Base-by-base conservation (phyloP, 2,329 filamentous ascomycete species). In the Colletotrichum eleusines region DNA sequence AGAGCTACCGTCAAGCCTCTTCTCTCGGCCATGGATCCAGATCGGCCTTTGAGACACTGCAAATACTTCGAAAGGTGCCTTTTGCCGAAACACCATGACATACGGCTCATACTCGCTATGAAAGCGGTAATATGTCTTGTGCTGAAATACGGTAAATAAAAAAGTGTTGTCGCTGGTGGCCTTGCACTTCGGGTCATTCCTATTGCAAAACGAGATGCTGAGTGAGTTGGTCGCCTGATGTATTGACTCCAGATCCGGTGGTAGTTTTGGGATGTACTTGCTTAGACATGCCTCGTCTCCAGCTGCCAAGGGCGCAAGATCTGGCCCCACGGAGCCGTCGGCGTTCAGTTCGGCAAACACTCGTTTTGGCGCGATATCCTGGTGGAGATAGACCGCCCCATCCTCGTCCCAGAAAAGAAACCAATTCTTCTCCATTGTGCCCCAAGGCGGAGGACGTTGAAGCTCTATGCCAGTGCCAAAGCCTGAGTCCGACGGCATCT, bases 211-310 rank as follows among this genome's bases (percentile, higher is more conserved):
- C 2, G 88, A 90, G 46, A 90, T 77, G 1, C 82, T 77, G 0
- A 90, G 80, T 2, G 87, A 88, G 76, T 90, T 90, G 26, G 87
- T 89, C 7, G 88, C 85, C 76, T 90, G 88, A 74, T 90, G 88
- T 38, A 89, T 83, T 0, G 82, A 85, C 75, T 87, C 85, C 28
- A 81, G 71, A 4, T 79, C 69, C 0, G 74, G 72, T 0, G 75
- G 74, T 0, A 81, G 63, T 16, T 76, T 73, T 0, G 87, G 86
- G 63, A 89, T 78, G 72, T 84, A 84, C 44, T 77, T 82, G 1
- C 73, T 75, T 65, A 89, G 74, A 74, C 88, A 90, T 42, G 76
- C 73, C 14, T 79, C 75, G 68, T 90, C 88, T 1, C 75, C 69
- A 0, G 74, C 73, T 0, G 81, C 79, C 1, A 76, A 66, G 0